phyloP scores from a whole-genome alignment of 2,329 filamentous ascomycete genomes.

The Fusarium nematophilum region DNA sequence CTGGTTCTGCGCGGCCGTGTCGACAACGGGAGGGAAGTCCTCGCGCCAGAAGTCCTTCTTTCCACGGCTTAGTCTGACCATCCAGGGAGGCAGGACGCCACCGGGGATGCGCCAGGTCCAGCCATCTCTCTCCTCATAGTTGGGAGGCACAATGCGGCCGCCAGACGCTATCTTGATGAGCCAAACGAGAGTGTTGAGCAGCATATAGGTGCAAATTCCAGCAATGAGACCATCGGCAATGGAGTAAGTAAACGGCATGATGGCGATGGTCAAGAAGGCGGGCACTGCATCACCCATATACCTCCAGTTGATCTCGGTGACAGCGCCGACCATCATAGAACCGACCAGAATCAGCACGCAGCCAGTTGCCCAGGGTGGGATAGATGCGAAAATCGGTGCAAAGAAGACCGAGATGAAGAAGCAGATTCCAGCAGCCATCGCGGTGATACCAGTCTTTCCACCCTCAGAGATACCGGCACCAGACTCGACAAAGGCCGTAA shows the following conservation, averaged over 20 bases:
- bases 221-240: conserved; percentile 89
- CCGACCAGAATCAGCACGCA: conserved; percentile 90
- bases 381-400: conserved; percentile 89
- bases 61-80: conserved; percentile 70
- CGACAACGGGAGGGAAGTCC: conserved; percentile 36
- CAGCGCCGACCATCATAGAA: conserved; percentile 83
- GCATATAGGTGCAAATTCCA: conserved; percentile 80
- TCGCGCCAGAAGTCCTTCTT: conserved; percentile 80
- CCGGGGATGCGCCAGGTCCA: conserved; percentile 85
- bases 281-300: conserved; percentile 88
- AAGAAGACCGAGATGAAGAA: conserved; percentile 93
- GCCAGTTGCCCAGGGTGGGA: conserved; percentile 89
- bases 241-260: conserved; percentile 92
- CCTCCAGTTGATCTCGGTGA: conserved; percentile 89
- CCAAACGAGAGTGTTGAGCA: conserved; percentile 79
- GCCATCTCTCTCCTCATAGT: conserved; percentile 80
- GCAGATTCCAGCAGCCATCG: conserved; percentile 81
- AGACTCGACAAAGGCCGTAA: conserved; percentile 90
- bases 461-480: conserved; percentile 91
- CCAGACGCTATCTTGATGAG: conserved; percentile 72
- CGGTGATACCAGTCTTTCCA: conserved; percentile 83
- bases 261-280: conserved; percentile 83
- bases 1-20: conserved; percentile 30
- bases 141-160: conserved; percentile 78
- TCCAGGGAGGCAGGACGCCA: conserved; percentile 81